A percentile compares a stretch with the other conserved stretches of the same genome.
Evolutionary conservation across 2,329 filamentous ascomycete genomes (phyloP).

Genomic region (Penicillium occitanis): DNA sequence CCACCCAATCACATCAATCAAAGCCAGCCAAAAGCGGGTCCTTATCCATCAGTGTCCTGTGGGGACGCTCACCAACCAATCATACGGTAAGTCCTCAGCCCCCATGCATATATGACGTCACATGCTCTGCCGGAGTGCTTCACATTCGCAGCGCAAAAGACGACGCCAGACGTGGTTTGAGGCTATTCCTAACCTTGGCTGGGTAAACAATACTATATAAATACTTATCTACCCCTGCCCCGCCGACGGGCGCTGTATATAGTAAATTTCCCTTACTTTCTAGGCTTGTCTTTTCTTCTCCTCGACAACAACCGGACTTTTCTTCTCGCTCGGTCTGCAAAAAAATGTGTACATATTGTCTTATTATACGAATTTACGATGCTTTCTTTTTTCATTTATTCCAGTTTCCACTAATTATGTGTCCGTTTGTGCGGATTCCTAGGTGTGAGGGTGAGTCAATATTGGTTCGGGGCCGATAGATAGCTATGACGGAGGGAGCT

Average conservation of each 20-base stretch:
- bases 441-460: background rate
- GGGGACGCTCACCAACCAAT: background rate
- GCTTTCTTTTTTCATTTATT: background rate
- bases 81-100: background rate
- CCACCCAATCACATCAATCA: background rate
- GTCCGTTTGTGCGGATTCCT: background rate
- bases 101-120: background rate
- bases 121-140: background rate
- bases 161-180: background rate
- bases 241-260: background rate
- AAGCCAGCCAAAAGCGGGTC: background rate
- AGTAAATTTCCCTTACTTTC: background rate
- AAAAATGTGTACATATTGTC: background rate
- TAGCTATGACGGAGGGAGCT: background rate
- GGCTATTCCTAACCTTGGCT: slow-evolving; percentile 6
- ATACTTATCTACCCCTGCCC: background rate
- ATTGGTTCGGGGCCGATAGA: background rate
- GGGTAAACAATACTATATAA: background rate
- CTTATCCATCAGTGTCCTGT: background rate
- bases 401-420: background rate
- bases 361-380: background rate
- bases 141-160: background rate
- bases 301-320: background rate
- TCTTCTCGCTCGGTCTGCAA: background rate
- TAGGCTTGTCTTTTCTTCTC: background rate